These are phyloP conservation scores for Anthracocystis walkeri DNA, from an alignment of 1,284 basidiomycete species.

Conservation along the genomic window DNA sequence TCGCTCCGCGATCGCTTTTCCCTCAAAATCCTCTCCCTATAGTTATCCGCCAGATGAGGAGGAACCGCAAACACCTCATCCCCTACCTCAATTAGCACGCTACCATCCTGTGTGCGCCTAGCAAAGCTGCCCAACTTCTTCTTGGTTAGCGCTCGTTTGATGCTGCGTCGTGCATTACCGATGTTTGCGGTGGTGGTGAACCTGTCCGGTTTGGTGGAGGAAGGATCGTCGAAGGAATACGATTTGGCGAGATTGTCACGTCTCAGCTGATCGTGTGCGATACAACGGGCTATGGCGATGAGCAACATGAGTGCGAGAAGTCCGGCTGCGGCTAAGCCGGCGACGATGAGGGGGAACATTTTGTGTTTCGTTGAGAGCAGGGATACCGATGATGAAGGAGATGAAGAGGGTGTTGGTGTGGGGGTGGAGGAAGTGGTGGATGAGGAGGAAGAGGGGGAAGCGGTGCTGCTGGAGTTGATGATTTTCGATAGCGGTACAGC, in stretches of 20 bases:
- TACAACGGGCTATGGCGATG: slow-evolving; percentile 40
- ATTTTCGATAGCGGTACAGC: slow-evolving; percentile 11
- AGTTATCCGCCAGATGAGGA: slow-evolving; percentile 46
- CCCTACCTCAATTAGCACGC: slow-evolving; percentile 56
- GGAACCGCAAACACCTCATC: slow-evolving; percentile 60
- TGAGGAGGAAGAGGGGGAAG: slow-evolving; percentile 4
- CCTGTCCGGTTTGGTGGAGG: slow-evolving; percentile 6
- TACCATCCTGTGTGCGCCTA: slow-evolving; percentile 34
- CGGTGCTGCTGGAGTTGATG: slow-evolving; percentile 7
- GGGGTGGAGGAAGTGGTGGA: background rate
- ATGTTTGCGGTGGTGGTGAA: slow-evolving; percentile 28
- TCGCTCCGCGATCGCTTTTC: slow-evolving; percentile 13
- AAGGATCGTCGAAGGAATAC: slow-evolving; percentile 21
- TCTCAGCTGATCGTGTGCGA: slow-evolving; percentile 39
- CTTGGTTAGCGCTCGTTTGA: slow-evolving; percentile 44
- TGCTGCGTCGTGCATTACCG: background rate
- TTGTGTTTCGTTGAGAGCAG: slow-evolving; percentile 42
- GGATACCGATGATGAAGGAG: background rate
- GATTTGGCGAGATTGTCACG: slow-evolving; percentile 30
- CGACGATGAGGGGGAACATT: slow-evolving; percentile 51
- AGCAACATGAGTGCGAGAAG: slow-evolving; percentile 44
- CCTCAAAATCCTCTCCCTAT: slow-evolving; percentile 34
- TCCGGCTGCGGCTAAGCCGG: slow-evolving; percentile 29
- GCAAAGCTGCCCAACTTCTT: slow-evolving; percentile 52
- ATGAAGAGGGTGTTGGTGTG: background rate